Base-by-base conservation (phyloP, 441 rosid species). In the Codiaeum variegatum region DNA sequence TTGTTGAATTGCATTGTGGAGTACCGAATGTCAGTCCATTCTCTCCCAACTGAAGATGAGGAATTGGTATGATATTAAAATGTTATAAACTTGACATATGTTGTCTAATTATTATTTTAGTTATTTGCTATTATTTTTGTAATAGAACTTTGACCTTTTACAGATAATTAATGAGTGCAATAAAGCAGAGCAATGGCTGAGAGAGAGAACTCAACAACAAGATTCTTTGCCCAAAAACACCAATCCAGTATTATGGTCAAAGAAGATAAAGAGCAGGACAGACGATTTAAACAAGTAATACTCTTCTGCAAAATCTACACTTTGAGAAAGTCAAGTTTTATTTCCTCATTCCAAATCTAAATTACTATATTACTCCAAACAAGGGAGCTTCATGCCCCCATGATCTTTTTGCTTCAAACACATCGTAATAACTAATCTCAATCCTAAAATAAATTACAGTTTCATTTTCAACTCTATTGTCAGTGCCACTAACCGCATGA, bases 181-280 rank as follows among this genome's bases (percentile, higher is more conserved):
- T 62, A 80, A 77, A 80, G 89, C 88, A 1, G 91, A 88, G 78
- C 76, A 85, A 65, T 88, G 91, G 91, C 77, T 88, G 15, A 80
- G 84, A 77, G 89, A 85, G 81, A 80, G 79, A 80, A 80, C 59
- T 69, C 83, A 84, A 73, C 77, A 62, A 55, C 91, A 88, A 79
- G 87, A 83, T 58, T 80, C 86, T 63, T 77, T 79, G 55, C 86
- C 89, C 3, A 88, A 79, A 79, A 80, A 80, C 59, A 21, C 73
- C 3, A 78, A 87, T 61, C 89, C 94, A 0, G 70, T 85, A 52
- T 55, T 89, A 63, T 84, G 88, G 91, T 83, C 92, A 58, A 78
- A 76, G 34, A 88, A 90, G 66, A 86, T 90, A 78, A 82, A 32
- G 74, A 81, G 76, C 78, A 81, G 63, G 76, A 78, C 76, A 4